Base-by-base conservation (phyloP, 495 filamentous ascomycete species). In the Hyaloscypha finlandica region DNA sequence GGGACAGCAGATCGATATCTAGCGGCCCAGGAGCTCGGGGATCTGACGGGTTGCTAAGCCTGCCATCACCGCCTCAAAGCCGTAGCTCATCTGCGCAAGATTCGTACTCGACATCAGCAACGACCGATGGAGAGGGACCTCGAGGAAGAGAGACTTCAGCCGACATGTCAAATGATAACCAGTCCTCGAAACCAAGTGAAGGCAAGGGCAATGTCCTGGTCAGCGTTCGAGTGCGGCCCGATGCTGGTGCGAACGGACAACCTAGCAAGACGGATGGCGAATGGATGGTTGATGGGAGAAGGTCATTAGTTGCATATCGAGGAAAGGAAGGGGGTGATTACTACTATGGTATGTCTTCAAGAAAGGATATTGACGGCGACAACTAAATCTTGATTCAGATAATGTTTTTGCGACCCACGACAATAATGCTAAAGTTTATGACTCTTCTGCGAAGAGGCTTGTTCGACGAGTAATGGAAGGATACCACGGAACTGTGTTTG, bases 381-480 rank as follows among this genome's bases (percentile, higher is more conserved):
- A 39, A 72, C 6, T 12, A 9, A 16, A 59, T 63, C 64, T 6
- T 75, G 25, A 25, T 25, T 25, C 25, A 96, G 93, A 99, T 81
- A 97, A 98, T 80, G 95, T 97, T 63, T 99, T 98, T 79, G 86
- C 90, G 33, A 87, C 92, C 9, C 86, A 94, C 71, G 93, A 98
- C 75, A 89, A 97, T 74, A 99, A 99, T 73, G 85, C 93, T 53
- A 89, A 88, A 76, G 94, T 98, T 16, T 99, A 99, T 72, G 96
- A 98, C 77, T 85, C 92, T 35, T 92, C 85, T 37, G 95, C 96
- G 29, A 98, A 98, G 79, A 90, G 95, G 37, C 82, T 99, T 37
- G 95, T 99, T 31, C 89, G 95, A 69, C 85, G 95, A 68, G 95
- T 99, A 22, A 99, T 99, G 95, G 94, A 99, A 81, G 95, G 95